phyloP scores from a whole-genome alignment of 2,329 filamentous ascomycete genomes.

The Sporothrix curviconia region DNA sequence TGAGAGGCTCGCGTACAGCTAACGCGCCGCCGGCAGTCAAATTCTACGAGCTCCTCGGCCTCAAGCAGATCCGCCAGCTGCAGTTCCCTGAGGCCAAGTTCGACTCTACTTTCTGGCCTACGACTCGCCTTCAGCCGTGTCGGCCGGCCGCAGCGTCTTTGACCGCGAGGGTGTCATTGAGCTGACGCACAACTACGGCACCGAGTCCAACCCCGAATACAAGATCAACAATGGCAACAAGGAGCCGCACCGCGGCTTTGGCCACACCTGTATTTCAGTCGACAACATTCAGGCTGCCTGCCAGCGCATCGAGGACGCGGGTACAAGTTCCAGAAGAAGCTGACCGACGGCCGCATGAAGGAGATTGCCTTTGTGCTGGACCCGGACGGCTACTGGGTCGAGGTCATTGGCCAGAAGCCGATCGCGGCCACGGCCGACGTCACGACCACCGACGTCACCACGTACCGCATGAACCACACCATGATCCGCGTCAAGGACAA shows the following conservation, averaged over 20 bases:
- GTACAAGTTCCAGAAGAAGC: conserved; percentile 91
- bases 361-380: conserved; percentile 87
- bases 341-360: conserved; percentile 80
- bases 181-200: conserved; percentile 79
- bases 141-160: conserved; percentile 62
- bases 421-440: conserved; percentile 66
- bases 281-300: conserved; percentile 86
- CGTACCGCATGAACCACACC: conserved; percentile 81
- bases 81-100: conserved; percentile 84
- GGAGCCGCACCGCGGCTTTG: conserved; percentile 79
- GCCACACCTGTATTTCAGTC: conserved; percentile 77
- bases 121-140: conserved; percentile 68
- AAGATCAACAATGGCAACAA: conserved; percentile 80
- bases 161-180: conserved; percentile 89
- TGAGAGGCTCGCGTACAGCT: background rate
- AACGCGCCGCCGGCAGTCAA: conserved; percentile 49
- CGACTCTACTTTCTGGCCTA: conserved; percentile 93
- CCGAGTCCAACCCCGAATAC: conserved; percentile 75
- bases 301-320: conserved; percentile 83
- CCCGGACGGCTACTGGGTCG: conserved; percentile 82
- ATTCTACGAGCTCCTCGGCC: conserved; percentile 89
- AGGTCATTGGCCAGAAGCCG: conserved; percentile 67
- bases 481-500: conserved; percentile 91
- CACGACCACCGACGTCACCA: conserved; percentile 63
- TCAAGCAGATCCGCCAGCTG: conserved; percentile 75